These are phyloP conservation scores for Theileria parva DNA, from an alignment of 169 alveolate species.

Conservation along the genomic window DNA sequence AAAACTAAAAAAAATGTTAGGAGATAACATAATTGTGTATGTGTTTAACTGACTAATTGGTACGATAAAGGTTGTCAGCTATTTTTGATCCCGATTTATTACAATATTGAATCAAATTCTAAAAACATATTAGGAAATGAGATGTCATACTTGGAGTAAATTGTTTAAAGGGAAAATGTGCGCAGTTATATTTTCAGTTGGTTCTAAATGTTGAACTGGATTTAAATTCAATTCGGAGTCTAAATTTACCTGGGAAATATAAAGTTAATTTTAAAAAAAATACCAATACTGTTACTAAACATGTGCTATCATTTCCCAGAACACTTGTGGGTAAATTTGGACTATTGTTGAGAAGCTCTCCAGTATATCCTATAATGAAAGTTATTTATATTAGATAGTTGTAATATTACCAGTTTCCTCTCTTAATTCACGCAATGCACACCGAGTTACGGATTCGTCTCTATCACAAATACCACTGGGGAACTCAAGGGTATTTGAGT, in stretches of 20 bases:
- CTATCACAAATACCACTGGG: conserved; percentile 33
- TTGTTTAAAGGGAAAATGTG: conserved; percentile 16
- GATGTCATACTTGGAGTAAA: conserved; percentile 4
- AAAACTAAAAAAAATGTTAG: conserved; percentile 7
- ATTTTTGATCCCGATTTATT: conserved; percentile 7
- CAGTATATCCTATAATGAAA: conserved; percentile 23
- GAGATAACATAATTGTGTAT: not conserved
- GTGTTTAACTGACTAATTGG: not conserved
- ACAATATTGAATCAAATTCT: not conserved
- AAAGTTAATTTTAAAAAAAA: not conserved
- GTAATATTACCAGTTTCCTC: conserved; percentile 26
- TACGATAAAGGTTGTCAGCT: conserved; percentile 22
- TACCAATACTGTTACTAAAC: conserved; percentile 22
- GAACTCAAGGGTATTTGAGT: conserved; percentile 19
- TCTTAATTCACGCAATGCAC: conserved; percentile 31
- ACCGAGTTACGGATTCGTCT: not conserved
- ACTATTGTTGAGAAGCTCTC: not conserved
- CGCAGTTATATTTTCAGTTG: conserved; percentile 13
- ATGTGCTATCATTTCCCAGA: conserved; percentile 26
- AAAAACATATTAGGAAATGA: not conserved
- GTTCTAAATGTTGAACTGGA: conserved; percentile 23
- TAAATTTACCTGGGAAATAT: conserved; percentile 8
- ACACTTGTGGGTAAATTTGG: conserved; percentile 23
- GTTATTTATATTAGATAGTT: not conserved
- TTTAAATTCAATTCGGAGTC: conserved; percentile 24